Percentiles rank a stretch among this genome's conserved stretches.
phyloP scores from a whole-genome alignment of 1,139 yeast species.

The Yamadazyma diospyri region DNA sequence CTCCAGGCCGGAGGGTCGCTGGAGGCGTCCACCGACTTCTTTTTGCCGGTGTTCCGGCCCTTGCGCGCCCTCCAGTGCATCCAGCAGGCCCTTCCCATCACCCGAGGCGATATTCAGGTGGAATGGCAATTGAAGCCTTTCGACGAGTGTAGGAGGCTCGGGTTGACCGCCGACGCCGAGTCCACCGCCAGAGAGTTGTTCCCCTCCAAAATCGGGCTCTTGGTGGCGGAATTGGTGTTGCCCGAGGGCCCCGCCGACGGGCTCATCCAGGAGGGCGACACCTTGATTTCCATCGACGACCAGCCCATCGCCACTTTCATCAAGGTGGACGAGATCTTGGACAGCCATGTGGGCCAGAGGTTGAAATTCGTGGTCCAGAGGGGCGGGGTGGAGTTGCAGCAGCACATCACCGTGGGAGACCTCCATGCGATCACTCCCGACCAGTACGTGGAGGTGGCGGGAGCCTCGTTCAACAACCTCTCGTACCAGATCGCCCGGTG shows the following conservation, averaged over 20 bases:
- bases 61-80: conserved; percentile 75
- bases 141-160: conserved; percentile 87
- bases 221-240: conserved; percentile 79
- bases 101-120: conserved; percentile 83
- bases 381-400: conserved; percentile 57
- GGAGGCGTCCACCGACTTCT: conserved; percentile 90
- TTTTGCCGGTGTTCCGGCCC: conserved; percentile 82
- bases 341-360: conserved; percentile 59
- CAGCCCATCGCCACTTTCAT: conserved; percentile 65
- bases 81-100: conserved; percentile 54
- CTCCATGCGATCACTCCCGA: conserved; percentile 81
- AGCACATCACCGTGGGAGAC: conserved; percentile 61
- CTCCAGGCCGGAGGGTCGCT: conserved; percentile 93
- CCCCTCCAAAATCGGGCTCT: conserved; percentile 75
- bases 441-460: conserved; percentile 76
- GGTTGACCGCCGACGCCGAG: conserved; percentile 75
- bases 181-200: conserved; percentile 61
- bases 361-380: conserved; percentile 67
- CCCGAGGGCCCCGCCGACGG: conserved; percentile 88
- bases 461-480: conserved; percentile 80
- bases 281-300: conserved; percentile 70
- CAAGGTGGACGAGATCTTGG: conserved; percentile 81
- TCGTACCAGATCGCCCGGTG: conserved; percentile 88
- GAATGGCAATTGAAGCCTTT: conserved; percentile 87
- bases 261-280: conserved; percentile 79